Conservation (phyloP, 179 eudicot species). For the Heliamphora pulchella region DNA sequence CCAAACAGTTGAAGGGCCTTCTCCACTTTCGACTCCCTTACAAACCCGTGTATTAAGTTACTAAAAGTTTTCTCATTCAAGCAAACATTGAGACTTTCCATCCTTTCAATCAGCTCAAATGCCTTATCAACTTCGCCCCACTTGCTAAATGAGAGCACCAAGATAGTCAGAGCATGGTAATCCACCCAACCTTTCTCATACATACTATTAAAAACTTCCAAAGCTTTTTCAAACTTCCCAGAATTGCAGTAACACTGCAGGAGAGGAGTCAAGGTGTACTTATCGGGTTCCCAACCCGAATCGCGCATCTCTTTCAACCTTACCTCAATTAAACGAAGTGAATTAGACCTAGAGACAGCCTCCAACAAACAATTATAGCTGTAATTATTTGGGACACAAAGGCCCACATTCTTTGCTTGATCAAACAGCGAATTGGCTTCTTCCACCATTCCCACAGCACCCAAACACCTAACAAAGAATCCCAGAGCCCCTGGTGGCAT, state of each 20-base stretch:
- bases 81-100: constrained; percentile 38
- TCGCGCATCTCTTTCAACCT: constrained; percentile 65
- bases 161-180: constrained; percentile 45
- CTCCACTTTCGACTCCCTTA: constrained; percentile 47
- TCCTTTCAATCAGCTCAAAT: constrained; percentile 55
- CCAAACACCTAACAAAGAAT: constrained; percentile 72
- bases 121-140: constrained; percentile 73
- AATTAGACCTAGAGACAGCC: constrained; percentile 43
- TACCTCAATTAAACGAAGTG: constrained; percentile 36
- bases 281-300: constrained; percentile 46
- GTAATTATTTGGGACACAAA: constrained; percentile 52
- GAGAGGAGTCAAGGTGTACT: constrained; percentile 61
- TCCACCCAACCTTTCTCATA: constrained; percentile 59
- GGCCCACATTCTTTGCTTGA: constrained; percentile 34
- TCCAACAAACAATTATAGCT: constrained; percentile 71
- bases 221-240: constrained; percentile 53
- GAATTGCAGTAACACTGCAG: constrained; percentile 72
- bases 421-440: constrained; percentile 69
- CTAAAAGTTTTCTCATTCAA: constrained; percentile 67
- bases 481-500: constrained; percentile 73
- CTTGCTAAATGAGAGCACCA: constrained; percentile 57
- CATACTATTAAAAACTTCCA: constrained; percentile 46
- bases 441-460: constrained; percentile 50
- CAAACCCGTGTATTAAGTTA: constrained; percentile 73
- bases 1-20: constrained; percentile 53